Conservation (phyloP, 2,329 filamentous ascomycete species). For the Aspergillus cejpii region DNA sequence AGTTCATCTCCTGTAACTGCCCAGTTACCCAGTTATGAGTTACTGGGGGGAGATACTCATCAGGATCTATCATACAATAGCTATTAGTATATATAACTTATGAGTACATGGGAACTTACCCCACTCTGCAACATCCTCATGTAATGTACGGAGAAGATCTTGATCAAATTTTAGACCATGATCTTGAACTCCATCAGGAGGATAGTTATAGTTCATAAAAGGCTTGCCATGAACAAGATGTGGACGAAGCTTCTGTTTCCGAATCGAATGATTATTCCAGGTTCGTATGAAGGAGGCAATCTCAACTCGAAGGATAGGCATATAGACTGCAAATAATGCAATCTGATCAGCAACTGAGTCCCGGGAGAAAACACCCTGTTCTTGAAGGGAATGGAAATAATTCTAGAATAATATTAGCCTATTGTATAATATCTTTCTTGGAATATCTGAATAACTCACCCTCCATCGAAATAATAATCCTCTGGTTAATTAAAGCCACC, state of each 20-base stretch:
- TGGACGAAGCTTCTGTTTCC: slow-evolving; percentile 6
- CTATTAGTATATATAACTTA: background rate
- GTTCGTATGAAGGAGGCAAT: slow-evolving; percentile 8
- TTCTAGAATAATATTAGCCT: slow-evolving; percentile 3
- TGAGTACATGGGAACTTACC: slow-evolving; percentile 4
- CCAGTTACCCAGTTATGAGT: slow-evolving; percentile 6
- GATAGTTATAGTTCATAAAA: slow-evolving; percentile 11
- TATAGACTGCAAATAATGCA: slow-evolving; percentile 9
- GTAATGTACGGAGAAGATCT: background rate
- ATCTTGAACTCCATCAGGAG: too few species aligned
- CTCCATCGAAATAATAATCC: slow-evolving; percentile 2
- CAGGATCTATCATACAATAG: slow-evolving; percentile 3
- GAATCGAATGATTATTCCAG: slow-evolving; percentile 12
- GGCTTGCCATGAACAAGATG: slow-evolving; percentile 6
- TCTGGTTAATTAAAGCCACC: slow-evolving; percentile 9
- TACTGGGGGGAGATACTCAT: slow-evolving; percentile 8
- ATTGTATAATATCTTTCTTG: too few species aligned
- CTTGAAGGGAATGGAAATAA: slow-evolving; percentile 9
- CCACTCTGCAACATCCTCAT: background rate
- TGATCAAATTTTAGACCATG: too few species aligned
- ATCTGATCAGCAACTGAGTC: slow-evolving; percentile 7
- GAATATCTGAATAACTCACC: background rate
- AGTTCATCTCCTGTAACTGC: slow-evolving; percentile 8
- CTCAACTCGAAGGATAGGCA: slow-evolving; percentile 5
- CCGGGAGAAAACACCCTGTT: slow-evolving; percentile 4